Evolutionary conservation across 768 basidiomycete species (phyloP), one percentile per base, ranked within the genome.

Genomic region (Tephrocybe rancida): DNA sequence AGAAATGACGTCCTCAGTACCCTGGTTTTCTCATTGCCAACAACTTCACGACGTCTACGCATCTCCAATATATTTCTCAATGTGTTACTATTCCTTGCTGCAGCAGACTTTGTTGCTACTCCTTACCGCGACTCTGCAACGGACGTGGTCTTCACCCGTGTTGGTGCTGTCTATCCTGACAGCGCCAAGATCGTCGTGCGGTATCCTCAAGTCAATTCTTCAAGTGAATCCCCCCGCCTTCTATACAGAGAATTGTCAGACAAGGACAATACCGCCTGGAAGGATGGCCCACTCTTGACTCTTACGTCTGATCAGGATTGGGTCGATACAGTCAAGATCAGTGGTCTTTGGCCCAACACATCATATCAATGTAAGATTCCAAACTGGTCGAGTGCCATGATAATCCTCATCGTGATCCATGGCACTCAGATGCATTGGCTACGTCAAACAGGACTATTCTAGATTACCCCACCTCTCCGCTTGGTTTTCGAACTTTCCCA

Each of bases 401-500:
- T 32, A 7, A 32, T 32, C 30, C 13, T 0, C 35, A n/a, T n/a
- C n/a, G n/a, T n/a, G n/a, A n/a, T 54, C n/a, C 32, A 52, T 37
- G 42, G 27, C 8, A 19, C 27, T 24, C 46, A 84, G 83, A 85
- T 68, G 71, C 68, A 27, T 60, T 72, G 60, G 78, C 64, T 60
- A 73, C 35, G 55, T 67, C 63, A 25, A 80, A 85, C 56, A 65
- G 69, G 35, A 76, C 77, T 3, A 44, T 75, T 52, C 73, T 85
- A 29, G 76, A 78, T n/a, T 80, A 79, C 64, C 82, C 83, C 14
- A 47, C 60, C 13, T 60, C 62, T 5, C 81, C 85, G 6, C 77
- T 88, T 42, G 66, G 67, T 19, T 91, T 92, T 73, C 81, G 73
- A 53, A 92, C 90, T 7, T 88, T 87, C 69, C 88, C 90, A 2